These are phyloP conservation scores for Priceomyces medius DNA, from an alignment of 805 yeast genomes.

Conservation along the genomic window DNA sequence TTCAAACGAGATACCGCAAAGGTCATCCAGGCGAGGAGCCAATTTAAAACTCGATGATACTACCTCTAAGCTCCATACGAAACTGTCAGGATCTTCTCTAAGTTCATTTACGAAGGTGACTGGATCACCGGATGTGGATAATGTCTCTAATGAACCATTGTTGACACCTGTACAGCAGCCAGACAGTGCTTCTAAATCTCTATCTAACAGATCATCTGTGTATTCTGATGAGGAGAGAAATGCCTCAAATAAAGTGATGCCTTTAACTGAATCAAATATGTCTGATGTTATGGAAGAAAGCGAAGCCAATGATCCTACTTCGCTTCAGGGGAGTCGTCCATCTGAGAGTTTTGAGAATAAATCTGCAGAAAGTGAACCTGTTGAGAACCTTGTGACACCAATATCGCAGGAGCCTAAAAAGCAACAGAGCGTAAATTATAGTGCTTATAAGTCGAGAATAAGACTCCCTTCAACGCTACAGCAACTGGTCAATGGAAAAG, in stretches of 20 bases:
- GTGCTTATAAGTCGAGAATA: slow-evolving; percentile 30
- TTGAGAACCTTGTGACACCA: not conserved
- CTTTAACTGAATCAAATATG: not conserved
- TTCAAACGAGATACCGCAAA: slow-evolving; percentile 20
- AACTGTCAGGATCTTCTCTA: not conserved
- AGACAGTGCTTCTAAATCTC: not conserved
- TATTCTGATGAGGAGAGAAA: slow-evolving; percentile 15
- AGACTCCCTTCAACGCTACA: slow-evolving; percentile 32
- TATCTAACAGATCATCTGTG: slow-evolving; percentile 18
- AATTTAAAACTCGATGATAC: slow-evolving; percentile 1
- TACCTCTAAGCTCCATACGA: not conserved
- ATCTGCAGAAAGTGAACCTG: not conserved
- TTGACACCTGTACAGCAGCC: too few species aligned
- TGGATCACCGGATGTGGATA: not conserved
- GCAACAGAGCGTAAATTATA: slow-evolving; percentile 23
- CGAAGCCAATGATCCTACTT: not conserved
- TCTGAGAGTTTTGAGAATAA: not conserved
- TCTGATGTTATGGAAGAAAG: not conserved
- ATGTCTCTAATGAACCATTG: not conserved
- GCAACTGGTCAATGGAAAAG: slow-evolving; percentile 8
- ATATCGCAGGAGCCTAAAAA: slow-evolving; percentile 14
- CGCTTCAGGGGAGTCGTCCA: not conserved
- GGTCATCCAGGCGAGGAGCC: slow-evolving; percentile 24
- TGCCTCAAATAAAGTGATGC: not conserved
- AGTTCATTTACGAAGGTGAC: not conserved